phyloP scores from a whole-genome alignment of 352 stramenopile genomes.

The Phytopythium litorale region DNA sequence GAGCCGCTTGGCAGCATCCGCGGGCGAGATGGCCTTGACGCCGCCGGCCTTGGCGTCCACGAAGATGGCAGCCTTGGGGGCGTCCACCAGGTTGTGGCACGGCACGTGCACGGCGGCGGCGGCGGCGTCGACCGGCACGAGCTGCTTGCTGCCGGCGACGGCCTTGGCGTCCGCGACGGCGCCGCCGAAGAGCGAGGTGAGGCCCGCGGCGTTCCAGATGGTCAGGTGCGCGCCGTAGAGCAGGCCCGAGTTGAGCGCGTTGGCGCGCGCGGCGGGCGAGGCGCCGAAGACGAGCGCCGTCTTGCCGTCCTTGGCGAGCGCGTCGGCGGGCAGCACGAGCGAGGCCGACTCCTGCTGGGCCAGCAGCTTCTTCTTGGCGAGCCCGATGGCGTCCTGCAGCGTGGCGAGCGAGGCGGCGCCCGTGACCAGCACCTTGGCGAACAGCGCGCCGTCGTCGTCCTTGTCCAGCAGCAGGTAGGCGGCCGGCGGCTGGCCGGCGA shows the following conservation, averaged over 20 bases:
- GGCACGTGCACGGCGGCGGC: slow-evolving; percentile 58
- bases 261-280: slow-evolving; percentile 40
- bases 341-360: slow-evolving; percentile 48
- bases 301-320: slow-evolving; percentile 60
- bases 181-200: slow-evolving; percentile 72
- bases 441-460: slow-evolving; percentile 51
- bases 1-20: slow-evolving; percentile 43
- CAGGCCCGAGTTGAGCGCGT: slow-evolving; percentile 52
- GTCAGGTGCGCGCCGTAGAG: slow-evolving; percentile 68
- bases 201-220: slow-evolving; percentile 63
- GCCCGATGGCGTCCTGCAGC: slow-evolving; percentile 46
- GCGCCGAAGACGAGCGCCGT: slow-evolving; percentile 71
- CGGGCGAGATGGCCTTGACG: slow-evolving; percentile 56
- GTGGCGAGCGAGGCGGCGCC: slow-evolving; percentile 45
- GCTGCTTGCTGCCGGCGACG: slow-evolving; percentile 45
- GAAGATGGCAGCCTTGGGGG: slow-evolving; percentile 58
- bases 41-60: slow-evolving; percentile 51
- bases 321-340: slow-evolving; percentile 49
- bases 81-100: slow-evolving; percentile 76
- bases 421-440: slow-evolving; percentile 73
- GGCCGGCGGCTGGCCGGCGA: slow-evolving; percentile 49
- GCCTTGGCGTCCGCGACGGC: slow-evolving; percentile 45
- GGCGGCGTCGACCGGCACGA: slow-evolving; percentile 40
- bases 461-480: slow-evolving; percentile 66
- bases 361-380: slow-evolving; percentile 76